Conservation (phyloP, 1,139 yeast species). For the Scheffersomyces titani region DNA sequence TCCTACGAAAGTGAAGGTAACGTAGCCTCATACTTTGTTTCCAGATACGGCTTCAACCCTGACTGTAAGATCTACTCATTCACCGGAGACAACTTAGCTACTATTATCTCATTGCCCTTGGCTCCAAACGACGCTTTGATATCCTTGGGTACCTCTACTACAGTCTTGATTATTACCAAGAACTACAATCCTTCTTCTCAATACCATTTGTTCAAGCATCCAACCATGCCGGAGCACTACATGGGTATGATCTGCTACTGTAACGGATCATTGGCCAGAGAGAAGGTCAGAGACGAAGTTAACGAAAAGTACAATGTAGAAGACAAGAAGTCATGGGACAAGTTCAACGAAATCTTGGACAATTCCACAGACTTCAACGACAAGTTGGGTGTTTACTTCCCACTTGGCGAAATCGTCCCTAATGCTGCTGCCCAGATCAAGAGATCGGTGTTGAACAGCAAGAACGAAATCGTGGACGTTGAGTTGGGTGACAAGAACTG, state of each 20-base stretch:
- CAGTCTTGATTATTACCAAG: constrained; percentile 79
- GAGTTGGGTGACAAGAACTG: constrained; percentile 27
- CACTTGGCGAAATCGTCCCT: constrained; percentile 88
- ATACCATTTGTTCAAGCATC: constrained; percentile 85
- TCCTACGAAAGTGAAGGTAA: constrained; percentile 42
- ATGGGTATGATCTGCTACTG: constrained; percentile 97
- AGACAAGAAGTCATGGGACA: constrained; percentile 55
- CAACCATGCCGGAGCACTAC: constrained; percentile 71
- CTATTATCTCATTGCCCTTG: constrained; percentile 80
- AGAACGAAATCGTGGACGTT: constrained; percentile 12
- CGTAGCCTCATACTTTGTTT: constrained; percentile 59
- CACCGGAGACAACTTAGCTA: constrained; percentile 92
- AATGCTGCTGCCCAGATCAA: constrained; percentile 64
- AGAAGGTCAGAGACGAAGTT: constrained; percentile 64
- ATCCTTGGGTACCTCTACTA: constrained; percentile 88
- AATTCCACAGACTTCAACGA: constrained; percentile 33
- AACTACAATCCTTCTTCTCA: constrained; percentile 76
- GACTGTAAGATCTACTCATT: constrained; percentile 64
- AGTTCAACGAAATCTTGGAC: constrained; percentile 61
- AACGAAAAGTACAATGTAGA: constrained; percentile 44
- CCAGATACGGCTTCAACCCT: constrained; percentile 60
- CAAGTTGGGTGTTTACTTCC: constrained; percentile 79
- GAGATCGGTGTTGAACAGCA: constrained; percentile 45
- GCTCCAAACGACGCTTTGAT: constrained; percentile 74
- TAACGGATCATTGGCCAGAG: constrained; percentile 88